Conservation (phyloP, 2,329 filamentous ascomycete species). For the Raffaelea ambrosiae region DNA sequence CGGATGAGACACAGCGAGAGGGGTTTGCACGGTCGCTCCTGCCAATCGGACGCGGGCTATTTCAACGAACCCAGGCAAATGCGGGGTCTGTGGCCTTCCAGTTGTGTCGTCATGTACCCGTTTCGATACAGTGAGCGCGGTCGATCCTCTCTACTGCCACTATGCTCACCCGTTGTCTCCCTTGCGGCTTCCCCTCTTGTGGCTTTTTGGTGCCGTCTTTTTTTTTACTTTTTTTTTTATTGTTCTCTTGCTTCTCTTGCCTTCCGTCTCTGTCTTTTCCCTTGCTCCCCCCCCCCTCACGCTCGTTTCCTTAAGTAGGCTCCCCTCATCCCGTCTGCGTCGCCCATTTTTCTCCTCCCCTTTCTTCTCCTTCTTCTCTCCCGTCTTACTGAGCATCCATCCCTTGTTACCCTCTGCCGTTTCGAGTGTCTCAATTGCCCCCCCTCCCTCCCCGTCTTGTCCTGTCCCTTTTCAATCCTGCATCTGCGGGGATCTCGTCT, state of each 20-base stretch:
- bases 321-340: too few species aligned
- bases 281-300: not conserved
- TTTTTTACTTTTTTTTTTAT: not conserved
- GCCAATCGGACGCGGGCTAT: too few species aligned
- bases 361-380: not conserved
- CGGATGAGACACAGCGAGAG: too few species aligned
- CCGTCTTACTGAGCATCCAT: not conserved
- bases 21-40: too few species aligned
- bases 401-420: not conserved
- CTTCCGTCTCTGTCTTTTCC: not conserved
- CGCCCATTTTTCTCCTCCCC: not conserved
- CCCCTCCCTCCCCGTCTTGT: not conserved
- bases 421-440: not conserved
- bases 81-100: too few species aligned
- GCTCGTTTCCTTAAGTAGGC: not conserved
- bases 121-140: too few species aligned
- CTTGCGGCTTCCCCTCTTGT: not conserved
- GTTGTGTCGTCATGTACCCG: too few species aligned
- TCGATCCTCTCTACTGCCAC: too few species aligned
- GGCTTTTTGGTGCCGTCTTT: not conserved
- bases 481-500: too few species aligned
- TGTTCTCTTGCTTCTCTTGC: not conserved
- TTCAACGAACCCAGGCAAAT: too few species aligned
- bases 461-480: too few species aligned
- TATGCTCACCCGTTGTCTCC: too few species aligned